Evolutionary conservation across 768 basidiomycete species (phyloP).

Genomic region (Candolleomyces aberdarensis): DNA sequence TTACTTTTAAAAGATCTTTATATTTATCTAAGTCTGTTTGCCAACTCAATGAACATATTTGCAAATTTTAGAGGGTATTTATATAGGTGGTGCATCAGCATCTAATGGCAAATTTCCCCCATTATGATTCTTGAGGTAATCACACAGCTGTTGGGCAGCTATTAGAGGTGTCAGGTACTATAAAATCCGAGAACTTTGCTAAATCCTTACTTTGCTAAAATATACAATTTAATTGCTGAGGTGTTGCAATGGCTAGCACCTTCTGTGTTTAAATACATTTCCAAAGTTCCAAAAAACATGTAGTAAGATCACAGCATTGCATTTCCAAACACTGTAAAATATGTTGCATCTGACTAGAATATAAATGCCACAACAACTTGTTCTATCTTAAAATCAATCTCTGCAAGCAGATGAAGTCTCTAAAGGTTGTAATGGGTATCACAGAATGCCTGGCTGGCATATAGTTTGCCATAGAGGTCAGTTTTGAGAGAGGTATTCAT

Average conservation of each 20-base stretch:
- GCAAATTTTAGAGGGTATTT: no score
- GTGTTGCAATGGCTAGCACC: conserved; percentile 17
- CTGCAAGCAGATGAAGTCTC: background rate
- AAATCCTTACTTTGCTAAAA: background rate
- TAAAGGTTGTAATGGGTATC: conserved; percentile 11
- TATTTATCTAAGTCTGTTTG: no score
- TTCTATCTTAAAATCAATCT: conserved; percentile 8
- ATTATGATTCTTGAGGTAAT: conserved; percentile 8
- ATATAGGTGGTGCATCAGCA: no score
- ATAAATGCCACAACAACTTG: conserved; percentile 20
- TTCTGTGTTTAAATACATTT: conserved; percentile 35
- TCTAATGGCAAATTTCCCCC: conserved; percentile 14
- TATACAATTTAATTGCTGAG: conserved; percentile 37
- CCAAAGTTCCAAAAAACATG: conserved; percentile 32
- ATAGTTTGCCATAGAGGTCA: conserved; percentile 16
- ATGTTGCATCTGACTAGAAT: conserved; percentile 31
- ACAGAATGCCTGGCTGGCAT: conserved; percentile 15
- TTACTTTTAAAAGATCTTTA: no score
- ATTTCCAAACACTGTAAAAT: conserved; percentile 29
- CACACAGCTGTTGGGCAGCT: conserved; percentile 22
- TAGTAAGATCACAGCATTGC: conserved; percentile 32
- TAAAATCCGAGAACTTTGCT: background rate
- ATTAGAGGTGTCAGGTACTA: background rate
- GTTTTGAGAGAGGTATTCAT: background rate
- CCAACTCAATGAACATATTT: no score